phyloP scores from a whole-genome alignment of 129 eudicot genomes.

The Scalesia atractyloides region DNA sequence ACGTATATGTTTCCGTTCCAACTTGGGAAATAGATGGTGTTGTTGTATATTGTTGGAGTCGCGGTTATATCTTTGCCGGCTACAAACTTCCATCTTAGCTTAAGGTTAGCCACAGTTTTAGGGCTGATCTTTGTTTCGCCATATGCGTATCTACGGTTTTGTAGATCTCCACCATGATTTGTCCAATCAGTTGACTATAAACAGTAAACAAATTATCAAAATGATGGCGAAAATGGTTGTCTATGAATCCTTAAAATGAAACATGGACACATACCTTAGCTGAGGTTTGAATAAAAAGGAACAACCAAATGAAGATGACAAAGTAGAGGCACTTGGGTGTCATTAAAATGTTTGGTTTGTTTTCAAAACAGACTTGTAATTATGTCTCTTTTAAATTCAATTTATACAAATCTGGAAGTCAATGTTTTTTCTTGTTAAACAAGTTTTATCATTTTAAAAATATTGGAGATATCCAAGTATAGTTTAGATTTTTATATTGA shows the following conservation, averaged over 20 bases:
- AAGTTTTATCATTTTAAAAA: too few species aligned
- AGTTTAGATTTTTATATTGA: too few species aligned
- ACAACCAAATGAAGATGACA: constrained; percentile 16
- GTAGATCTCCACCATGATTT: constrained; percentile 56
- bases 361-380: neutral
- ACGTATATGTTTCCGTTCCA: constrained; percentile 74
- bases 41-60: constrained; percentile 55
- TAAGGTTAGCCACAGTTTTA: constrained; percentile 36
- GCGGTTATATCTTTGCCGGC: constrained; percentile 57
- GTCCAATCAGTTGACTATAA: constrained; percentile 39
- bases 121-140: constrained; percentile 55
- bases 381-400: neutral
- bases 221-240: neutral
- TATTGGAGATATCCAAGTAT: too few species aligned
- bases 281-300: constrained; percentile 11
- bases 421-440: too few species aligned
- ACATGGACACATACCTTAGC: constrained; percentile 16
- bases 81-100: constrained; percentile 53
- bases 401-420: neutral
- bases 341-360: constrained; percentile 27
- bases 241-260: neutral
- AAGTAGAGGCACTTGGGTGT: constrained; percentile 21
- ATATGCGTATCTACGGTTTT: constrained; percentile 44
- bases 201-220: neutral
- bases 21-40: constrained; percentile 49